phyloP scores from a whole-genome alignment of 495 filamentous ascomycete genomes.

The Paragyromitra xinjiangensis region DNA sequence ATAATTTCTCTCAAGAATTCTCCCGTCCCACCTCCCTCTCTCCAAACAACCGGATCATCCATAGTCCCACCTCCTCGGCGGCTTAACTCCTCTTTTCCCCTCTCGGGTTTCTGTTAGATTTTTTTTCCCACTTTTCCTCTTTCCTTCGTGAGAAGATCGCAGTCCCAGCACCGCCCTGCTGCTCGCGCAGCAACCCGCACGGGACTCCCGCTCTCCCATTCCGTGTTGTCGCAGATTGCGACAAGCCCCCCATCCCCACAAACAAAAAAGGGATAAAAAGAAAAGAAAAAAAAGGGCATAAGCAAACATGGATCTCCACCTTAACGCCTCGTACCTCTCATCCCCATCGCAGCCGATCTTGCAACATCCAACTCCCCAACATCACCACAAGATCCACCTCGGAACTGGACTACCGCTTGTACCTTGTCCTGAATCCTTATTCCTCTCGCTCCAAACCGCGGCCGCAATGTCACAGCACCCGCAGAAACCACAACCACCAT shows the following conservation, averaged over 20 bases:
- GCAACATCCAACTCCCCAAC: conserved; percentile 42
- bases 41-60: conserved; percentile 22
- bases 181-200: conserved; percentile 31
- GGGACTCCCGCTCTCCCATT: conserved; percentile 9
- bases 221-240: conserved; percentile 27
- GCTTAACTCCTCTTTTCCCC: conserved; percentile 19
- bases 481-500: conserved; percentile 16
- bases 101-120: conserved; percentile 20
- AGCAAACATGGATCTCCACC: conserved; percentile 43
- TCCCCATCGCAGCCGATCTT: conserved; percentile 41
- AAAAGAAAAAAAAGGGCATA: conserved; percentile 19
- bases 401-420: conserved; percentile 35
- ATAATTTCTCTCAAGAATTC: background rate
- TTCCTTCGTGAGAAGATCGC: conserved; percentile 32
- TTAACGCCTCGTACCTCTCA: conserved; percentile 21
- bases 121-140: conserved; percentile 14
- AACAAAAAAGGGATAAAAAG: conserved; percentile 25
- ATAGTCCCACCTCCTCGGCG: conserved; percentile 12
- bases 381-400: conserved; percentile 38
- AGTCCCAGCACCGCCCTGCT: background rate
- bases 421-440: conserved; percentile 47
- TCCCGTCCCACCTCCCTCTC: conserved; percentile 6
- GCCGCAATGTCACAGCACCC: conserved; percentile 24
- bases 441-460: conserved; percentile 25
- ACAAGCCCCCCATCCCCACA: background rate